Percentiles rank a stretch among this genome's conserved stretches.
These are phyloP conservation scores for Beta macrorhiza DNA, from an alignment of 179 eudicot genomes.

Conservation along the genomic window DNA sequence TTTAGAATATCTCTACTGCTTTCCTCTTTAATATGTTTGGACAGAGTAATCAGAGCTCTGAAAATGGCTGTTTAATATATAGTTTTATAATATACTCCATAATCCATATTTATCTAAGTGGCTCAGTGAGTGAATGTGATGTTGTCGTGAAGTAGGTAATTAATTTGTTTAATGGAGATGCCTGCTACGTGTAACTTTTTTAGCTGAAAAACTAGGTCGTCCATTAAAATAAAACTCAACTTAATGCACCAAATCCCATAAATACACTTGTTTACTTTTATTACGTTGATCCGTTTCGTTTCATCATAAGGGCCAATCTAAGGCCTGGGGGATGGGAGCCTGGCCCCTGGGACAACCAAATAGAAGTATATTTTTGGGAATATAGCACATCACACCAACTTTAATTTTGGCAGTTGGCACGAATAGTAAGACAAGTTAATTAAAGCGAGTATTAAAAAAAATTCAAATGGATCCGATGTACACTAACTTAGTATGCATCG, in stretches of 20 bases:
- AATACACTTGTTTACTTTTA: background rate
- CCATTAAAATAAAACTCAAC: background rate
- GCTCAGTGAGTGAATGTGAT: background rate
- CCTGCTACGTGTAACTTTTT: background rate
- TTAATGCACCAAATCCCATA: slow-evolving; percentile 18
- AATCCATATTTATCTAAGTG: background rate
- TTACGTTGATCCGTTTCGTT: background rate
- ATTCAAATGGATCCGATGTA: too few species aligned
- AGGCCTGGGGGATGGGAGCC: too few species aligned
- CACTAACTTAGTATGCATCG: too few species aligned
- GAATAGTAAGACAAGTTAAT: too few species aligned
- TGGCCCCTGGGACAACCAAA: too few species aligned
- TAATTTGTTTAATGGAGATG: background rate
- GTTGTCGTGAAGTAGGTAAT: background rate
- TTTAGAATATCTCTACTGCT: too few species aligned
- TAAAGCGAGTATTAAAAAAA: too few species aligned
- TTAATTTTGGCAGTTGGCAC: too few species aligned
- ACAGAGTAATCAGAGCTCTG: background rate
- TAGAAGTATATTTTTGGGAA: too few species aligned
- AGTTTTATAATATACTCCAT: too few species aligned
- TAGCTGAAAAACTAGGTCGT: background rate
- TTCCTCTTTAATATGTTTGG: background rate
- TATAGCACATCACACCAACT: too few species aligned
- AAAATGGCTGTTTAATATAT: background rate
- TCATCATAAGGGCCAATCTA: too few species aligned